Evolutionary conservation across 257 asterid genomes (phyloP).

Genomic region (Orobanche coerulescens): DNA sequence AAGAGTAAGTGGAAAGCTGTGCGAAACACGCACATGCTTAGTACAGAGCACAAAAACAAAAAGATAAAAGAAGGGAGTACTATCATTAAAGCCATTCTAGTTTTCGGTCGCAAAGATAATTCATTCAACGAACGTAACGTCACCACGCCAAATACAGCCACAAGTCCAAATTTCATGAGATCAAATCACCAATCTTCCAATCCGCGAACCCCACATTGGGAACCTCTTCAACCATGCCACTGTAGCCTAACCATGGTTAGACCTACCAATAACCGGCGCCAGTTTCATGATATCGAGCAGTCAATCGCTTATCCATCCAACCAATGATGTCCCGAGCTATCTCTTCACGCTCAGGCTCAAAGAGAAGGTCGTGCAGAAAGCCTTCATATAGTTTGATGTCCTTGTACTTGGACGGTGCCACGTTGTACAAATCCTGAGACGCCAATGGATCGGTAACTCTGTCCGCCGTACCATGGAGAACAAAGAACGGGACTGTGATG

Average conservation of each 20-base stretch:
- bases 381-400: constrained; percentile 93
- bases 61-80: too few relatives aligned
- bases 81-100: not conserved
- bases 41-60: too few relatives aligned
- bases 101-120: constrained; percentile 1
- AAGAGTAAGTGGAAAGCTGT: too few relatives aligned
- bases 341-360: constrained; percentile 94
- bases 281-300: constrained; percentile 19
- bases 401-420: constrained; percentile 73
- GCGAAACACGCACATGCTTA: not conserved
- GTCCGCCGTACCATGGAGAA: constrained; percentile 97
- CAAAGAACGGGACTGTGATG: constrained; percentile 83
- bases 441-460: constrained; percentile 95
- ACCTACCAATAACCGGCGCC: constrained; percentile 23
- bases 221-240: not conserved
- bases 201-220: not conserved
- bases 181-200: constrained; percentile 8
- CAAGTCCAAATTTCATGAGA: constrained; percentile 8
- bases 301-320: constrained; percentile 76
- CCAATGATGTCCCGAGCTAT: constrained; percentile 81
- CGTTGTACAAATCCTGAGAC: constrained; percentile 81
- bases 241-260: not conserved
- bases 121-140: constrained; percentile 12
- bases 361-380: constrained; percentile 85
- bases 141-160: too few relatives aligned